A percentile compares a stretch with the other conserved stretches of the same genome.
Evolutionary conservation across 2,329 filamentous ascomycete species (phyloP).

Genomic region (Xylariaceae sp.): DNA sequence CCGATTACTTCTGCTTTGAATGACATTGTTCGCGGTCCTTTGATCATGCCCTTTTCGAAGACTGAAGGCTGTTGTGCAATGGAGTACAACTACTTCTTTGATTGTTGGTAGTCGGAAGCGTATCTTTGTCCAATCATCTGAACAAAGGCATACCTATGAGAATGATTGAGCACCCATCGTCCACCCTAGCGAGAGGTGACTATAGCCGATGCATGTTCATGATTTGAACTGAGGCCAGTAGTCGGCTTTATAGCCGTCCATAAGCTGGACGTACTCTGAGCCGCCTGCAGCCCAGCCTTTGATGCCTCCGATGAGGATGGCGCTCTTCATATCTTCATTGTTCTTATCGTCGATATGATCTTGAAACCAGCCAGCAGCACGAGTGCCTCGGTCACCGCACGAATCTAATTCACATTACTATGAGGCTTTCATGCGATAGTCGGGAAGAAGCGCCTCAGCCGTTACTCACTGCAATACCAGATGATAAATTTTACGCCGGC

Average conservation of each 20-base stretch:
- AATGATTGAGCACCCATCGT: background rate
- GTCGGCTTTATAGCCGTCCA: slow-evolving; percentile 44
- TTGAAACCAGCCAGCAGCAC: slow-evolving; percentile 53
- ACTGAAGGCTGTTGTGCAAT: background rate
- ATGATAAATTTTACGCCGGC: slow-evolving; percentile 40
- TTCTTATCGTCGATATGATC: slow-evolving; percentile 44
- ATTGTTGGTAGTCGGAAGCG: background rate
- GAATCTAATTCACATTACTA: slow-evolving; percentile 40
- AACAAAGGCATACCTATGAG: background rate
- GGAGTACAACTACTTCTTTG: background rate
- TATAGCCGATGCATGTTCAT: background rate
- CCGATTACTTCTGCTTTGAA: too few relatives aligned
- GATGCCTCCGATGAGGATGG: slow-evolving; percentile 49
- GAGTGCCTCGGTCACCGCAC: slow-evolving; percentile 49
- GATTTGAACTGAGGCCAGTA: slow-evolving; percentile 27
- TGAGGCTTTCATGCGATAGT: background rate
- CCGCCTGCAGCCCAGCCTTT: slow-evolving; percentile 51
- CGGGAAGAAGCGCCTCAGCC: background rate
- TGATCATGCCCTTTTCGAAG: too few relatives aligned
- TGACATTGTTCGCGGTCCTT: too few relatives aligned
- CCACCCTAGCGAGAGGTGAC: background rate
- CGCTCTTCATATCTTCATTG: slow-evolving; percentile 42
- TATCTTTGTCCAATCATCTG: background rate
- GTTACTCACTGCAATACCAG: slow-evolving; percentile 44
- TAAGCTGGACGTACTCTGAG: slow-evolving; percentile 41